These are phyloP conservation scores for Elsinoe arachidis DNA, from an alignment of 2,329 filamentous ascomycete genomes.

Conservation along the genomic window DNA sequence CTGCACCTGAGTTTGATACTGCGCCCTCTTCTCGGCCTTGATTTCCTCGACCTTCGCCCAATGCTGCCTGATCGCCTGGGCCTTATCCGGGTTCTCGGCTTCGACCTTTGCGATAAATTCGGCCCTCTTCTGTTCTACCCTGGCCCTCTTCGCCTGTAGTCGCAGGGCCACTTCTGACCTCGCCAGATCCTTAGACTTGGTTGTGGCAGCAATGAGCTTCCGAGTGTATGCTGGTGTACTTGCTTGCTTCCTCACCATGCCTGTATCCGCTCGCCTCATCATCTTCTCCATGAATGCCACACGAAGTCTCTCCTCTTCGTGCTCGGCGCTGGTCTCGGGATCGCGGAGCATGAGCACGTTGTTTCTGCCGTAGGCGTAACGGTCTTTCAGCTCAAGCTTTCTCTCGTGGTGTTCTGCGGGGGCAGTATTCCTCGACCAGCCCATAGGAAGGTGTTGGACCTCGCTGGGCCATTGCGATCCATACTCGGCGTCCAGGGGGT, in stretches of 20 bases:
- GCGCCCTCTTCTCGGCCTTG: neutral
- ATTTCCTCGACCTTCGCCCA: constrained; percentile 1
- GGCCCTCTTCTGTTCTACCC: neutral
- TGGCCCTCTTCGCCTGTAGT: neutral
- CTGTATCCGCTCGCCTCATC: neutral
- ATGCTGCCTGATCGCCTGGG: neutral
- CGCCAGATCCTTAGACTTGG: neutral
- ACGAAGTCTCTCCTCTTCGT: neutral
- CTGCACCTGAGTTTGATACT: neutral
- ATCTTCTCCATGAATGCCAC: neutral
- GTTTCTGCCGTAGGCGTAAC: neutral
- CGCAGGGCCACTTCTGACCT: neutral
- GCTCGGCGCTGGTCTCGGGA: neutral
- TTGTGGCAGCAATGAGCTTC: too few species aligned
- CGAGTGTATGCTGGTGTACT: too few species aligned
- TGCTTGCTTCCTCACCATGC: neutral
- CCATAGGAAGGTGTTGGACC: constrained; percentile 26
- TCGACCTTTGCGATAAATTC: constrained; percentile 7
- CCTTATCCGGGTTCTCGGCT: constrained; percentile 4
- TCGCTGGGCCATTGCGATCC: constrained; percentile 27
- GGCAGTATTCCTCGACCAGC: constrained; percentile 22
- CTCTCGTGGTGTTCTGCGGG: constrained; percentile 10
- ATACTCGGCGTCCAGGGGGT: constrained; percentile 31
- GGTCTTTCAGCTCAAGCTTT: neutral
- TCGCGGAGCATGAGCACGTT: neutral